phyloP scores from a whole-genome alignment of 2,329 filamentous ascomycete genomes.

The Passalora sequoiae region DNA sequence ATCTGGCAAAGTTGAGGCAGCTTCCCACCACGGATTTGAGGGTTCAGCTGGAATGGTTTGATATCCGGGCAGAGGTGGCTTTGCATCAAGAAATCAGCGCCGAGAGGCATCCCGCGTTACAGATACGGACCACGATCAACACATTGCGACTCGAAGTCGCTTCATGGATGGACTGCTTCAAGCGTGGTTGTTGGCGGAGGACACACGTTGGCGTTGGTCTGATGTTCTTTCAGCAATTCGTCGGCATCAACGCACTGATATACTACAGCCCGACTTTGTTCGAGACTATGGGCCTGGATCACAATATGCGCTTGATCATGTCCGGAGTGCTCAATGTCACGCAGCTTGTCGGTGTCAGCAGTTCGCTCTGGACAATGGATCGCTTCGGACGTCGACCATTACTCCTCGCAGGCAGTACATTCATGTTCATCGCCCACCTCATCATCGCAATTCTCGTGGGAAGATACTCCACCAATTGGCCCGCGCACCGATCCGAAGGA shows the following conservation, averaged over 20 bases:
- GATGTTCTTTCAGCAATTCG: conserved; percentile 54
- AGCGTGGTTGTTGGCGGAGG: conserved; percentile 41
- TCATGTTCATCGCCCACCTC: conserved; percentile 47
- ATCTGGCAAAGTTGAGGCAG: conserved; percentile 30
- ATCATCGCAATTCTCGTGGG: conserved; percentile 53
- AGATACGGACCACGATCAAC: conserved; percentile 21
- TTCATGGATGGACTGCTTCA: conserved; percentile 47
- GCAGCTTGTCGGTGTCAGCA: conserved; percentile 40
- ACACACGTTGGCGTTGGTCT: conserved; percentile 50
- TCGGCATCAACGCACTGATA: conserved; percentile 44
- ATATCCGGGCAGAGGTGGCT: conserved; percentile 50
- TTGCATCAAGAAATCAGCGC: conserved; percentile 46
- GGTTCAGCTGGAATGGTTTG: conserved; percentile 50
- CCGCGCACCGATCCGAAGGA: conserved; percentile 46
- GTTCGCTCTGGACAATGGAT: conserved; percentile 43
- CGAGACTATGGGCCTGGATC: conserved; percentile 32
- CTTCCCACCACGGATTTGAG: conserved; percentile 47
- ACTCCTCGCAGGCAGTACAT: conserved; percentile 40
- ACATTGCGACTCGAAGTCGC: conserved; percentile 43
- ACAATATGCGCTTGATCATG: conserved; percentile 38
- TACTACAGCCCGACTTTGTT: conserved; percentile 48
- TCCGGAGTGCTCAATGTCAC: conserved; percentile 41
- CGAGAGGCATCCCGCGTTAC: conserved; percentile 35
- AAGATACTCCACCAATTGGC: conserved; percentile 43
- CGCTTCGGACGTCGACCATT: conserved; percentile 39